Evolutionary conservation across 2,329 filamentous ascomycete genomes (phyloP).

Genomic region (Alternaria sp.): DNA sequence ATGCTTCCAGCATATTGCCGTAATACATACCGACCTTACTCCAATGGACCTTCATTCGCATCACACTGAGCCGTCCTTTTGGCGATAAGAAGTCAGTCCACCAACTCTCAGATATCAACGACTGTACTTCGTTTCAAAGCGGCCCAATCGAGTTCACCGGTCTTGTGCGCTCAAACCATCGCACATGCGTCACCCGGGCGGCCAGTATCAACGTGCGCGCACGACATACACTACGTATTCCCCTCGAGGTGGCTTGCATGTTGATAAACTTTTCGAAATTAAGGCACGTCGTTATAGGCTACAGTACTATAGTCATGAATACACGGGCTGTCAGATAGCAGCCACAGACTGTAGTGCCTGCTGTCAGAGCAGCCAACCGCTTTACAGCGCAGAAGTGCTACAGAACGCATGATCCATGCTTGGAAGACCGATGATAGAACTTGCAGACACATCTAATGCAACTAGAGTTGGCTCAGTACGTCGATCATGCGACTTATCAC

Average conservation of each 20-base stretch:
- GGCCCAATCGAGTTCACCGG: not conserved
- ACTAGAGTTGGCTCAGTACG: not conserved
- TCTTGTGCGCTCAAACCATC: not conserved
- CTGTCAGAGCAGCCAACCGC: slow-evolving; percentile 9
- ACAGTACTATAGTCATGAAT: not conserved
- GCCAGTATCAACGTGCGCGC: slow-evolving; percentile 24
- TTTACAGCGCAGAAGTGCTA: too few relatives aligned
- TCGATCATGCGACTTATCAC: slow-evolving; percentile 5
- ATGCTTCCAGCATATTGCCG: not conserved
- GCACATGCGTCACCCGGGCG: slow-evolving; percentile 15
- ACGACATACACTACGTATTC: slow-evolving; percentile 1
- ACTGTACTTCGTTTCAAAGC: not conserved
- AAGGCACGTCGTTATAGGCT: slow-evolving; percentile 4
- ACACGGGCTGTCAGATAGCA: slow-evolving; percentile 6
- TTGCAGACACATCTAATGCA: not conserved
- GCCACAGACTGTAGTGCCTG: slow-evolving; percentile 6
- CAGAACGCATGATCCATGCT: not conserved
- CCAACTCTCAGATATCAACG: not conserved
- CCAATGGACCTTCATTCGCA: not conserved
- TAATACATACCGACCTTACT: not conserved
- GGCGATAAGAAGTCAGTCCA: not conserved
- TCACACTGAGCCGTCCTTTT: not conserved
- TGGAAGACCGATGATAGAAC: not conserved
- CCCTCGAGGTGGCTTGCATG: slow-evolving; percentile 1
- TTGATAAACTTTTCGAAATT: not conserved